A percentile compares a stretch with the other conserved stretches of the same genome.
Conservation (phyloP, 2,329 filamentous ascomycete genomes). For the Sarocladium kiliense region DNA sequence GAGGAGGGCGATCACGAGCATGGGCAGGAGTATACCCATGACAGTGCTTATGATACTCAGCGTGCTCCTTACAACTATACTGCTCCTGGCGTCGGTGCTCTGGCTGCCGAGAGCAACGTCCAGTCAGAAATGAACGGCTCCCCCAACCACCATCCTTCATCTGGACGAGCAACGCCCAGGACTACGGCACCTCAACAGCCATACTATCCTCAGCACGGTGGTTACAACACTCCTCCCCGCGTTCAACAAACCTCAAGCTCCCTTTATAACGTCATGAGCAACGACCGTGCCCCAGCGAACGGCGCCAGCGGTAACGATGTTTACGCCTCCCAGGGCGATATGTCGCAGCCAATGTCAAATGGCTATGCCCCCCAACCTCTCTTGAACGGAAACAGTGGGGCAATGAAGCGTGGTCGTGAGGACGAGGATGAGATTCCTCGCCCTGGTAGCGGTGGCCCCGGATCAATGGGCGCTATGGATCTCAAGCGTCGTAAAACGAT, state of each 20-base stretch:
- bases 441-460: constrained; percentile 46
- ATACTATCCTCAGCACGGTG: constrained; percentile 64
- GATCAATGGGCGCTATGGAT: constrained; percentile 44
- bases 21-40: constrained; percentile 81
- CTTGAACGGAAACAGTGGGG: constrained; percentile 55
- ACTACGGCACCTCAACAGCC: constrained; percentile 66
- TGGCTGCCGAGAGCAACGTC: constrained; percentile 74
- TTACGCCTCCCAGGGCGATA: constrained; percentile 63
- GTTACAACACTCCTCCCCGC: constrained; percentile 77
- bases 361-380: constrained; percentile 60
- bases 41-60: constrained; percentile 69
- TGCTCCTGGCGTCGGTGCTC: constrained; percentile 57
- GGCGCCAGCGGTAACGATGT: constrained; percentile 62
- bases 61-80: constrained; percentile 76
- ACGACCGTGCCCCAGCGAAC: constrained; percentile 57
- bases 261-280: constrained; percentile 85
- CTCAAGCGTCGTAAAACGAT: constrained; percentile 77
- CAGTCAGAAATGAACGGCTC: constrained; percentile 80
- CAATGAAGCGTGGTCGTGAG: constrained; percentile 43
- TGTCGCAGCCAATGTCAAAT: constrained; percentile 50
- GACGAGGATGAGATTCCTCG: constrained; percentile 59
- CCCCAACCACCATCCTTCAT: constrained; percentile 71
- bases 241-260: constrained; percentile 67
- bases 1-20: constrained; percentile 70
- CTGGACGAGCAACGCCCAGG: constrained; percentile 79